A percentile compares a stretch with the other conserved stretches of the same genome.
These are phyloP conservation scores for Cladosporium sp. DNA, from an alignment of 2,329 filamentous ascomycete species.

Conservation along the genomic window DNA sequence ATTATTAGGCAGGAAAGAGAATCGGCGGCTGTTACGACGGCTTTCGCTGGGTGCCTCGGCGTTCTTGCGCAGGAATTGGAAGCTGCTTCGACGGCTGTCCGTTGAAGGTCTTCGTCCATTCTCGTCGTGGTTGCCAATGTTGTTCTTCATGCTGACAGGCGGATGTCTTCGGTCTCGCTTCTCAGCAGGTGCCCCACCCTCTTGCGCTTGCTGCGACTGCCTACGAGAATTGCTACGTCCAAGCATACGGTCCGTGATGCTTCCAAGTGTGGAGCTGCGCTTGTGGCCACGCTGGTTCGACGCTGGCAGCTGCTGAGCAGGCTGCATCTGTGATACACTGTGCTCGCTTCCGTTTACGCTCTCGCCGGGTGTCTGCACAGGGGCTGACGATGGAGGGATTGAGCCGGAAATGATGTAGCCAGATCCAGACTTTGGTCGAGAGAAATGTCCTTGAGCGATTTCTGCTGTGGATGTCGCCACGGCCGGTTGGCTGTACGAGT, in stretches of 20 bases:
- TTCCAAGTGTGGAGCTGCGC: slow-evolving; percentile 59
- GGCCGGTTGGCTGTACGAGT: slow-evolving; percentile 83
- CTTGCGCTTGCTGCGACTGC: slow-evolving; percentile 41
- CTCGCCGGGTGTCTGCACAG: neutral
- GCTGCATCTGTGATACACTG: slow-evolving; percentile 52
- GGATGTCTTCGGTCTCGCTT: slow-evolving; percentile 76
- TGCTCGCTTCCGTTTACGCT: slow-evolving; percentile 50
- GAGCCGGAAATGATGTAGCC: slow-evolving; percentile 72
- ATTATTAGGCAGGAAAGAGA: slow-evolving; percentile 54
- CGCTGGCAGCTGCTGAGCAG: slow-evolving; percentile 20
- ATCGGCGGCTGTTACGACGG: slow-evolving; percentile 48
- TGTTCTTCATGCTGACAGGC: slow-evolving; percentile 84
- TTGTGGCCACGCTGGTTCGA: slow-evolving; percentile 57
- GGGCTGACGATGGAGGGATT: slow-evolving; percentile 45
- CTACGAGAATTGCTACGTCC: slow-evolving; percentile 60
- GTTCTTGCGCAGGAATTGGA: slow-evolving; percentile 53
- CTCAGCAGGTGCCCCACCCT: slow-evolving; percentile 46
- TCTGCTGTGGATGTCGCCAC: slow-evolving; percentile 85
- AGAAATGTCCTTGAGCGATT: slow-evolving; percentile 85
- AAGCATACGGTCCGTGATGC: slow-evolving; percentile 78
- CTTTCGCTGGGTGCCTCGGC: slow-evolving; percentile 40
- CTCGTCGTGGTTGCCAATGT: slow-evolving; percentile 61
- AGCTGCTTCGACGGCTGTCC: slow-evolving; percentile 52
- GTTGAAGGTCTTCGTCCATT: slow-evolving; percentile 52
- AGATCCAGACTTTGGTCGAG: slow-evolving; percentile 68